These are phyloP conservation scores for Pestalotiopsis sp. DNA, from an alignment of 2,329 filamentous ascomycete species.

Conservation along the genomic window DNA sequence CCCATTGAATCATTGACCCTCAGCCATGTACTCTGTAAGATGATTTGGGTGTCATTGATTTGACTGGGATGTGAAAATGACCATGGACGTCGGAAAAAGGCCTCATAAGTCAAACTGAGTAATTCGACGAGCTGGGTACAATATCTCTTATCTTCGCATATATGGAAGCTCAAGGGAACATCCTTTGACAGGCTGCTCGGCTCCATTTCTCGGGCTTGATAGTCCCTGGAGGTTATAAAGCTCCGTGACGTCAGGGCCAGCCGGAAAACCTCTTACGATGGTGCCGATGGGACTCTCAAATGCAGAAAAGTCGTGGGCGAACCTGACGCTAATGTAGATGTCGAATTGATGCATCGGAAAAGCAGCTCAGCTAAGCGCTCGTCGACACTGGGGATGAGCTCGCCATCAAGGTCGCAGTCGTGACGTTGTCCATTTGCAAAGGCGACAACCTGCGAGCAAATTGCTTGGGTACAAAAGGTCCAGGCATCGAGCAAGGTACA, in stretches of 20 bases:
- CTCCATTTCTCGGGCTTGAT: neutral
- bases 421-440: neutral
- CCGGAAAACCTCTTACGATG: neutral
- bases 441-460: neutral
- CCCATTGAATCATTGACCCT: neutral
- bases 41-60: neutral
- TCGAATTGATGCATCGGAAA: neutral
- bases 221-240: neutral
- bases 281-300: neutral
- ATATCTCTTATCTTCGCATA: neutral
- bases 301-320: neutral
- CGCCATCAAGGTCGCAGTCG: neutral
- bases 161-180: neutral
- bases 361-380: neutral
- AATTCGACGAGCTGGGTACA: neutral
- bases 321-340: neutral
- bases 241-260: neutral
- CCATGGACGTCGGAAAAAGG: neutral
- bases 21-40: neutral
- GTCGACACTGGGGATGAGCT: neutral
- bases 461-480: neutral
- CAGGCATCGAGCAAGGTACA: conserved; percentile 4
- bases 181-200: neutral
- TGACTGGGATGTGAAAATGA: neutral
- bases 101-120: neutral